phyloP scores from a whole-genome alignment of 345 rosid genomes.

The sweet orange (Citrus sinensis) region DVS_A1.0 CM039165.1:29824001-29824500 shows the following conservation, averaged over 20 bases:
- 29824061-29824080: not conserved
- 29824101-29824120: not conserved
- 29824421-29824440: not conserved
- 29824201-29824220: slow-evolving; percentile 79
- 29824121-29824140: not conserved
- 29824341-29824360: slow-evolving; percentile 56
- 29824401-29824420: not conserved
- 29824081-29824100: not conserved
- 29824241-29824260: slow-evolving; percentile 13
- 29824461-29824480: not conserved
- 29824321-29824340: slow-evolving; percentile 23
- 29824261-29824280: slow-evolving; percentile 20
- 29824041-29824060: not conserved
- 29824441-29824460: not conserved
- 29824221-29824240: slow-evolving; percentile 53
- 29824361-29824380: slow-evolving; percentile 30
- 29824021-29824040: not conserved
- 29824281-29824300: slow-evolving; percentile 8
- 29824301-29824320: slow-evolving; percentile 21
- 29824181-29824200: slow-evolving; percentile 51
- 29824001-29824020: too few relatives aligned
- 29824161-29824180: slow-evolving; percentile 18
- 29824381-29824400: not conserved
- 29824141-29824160: slow-evolving; percentile 2
- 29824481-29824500: not conserved